Evolutionary conservation across 805 yeast species (phyloP).

Genomic region (Deakozyma indianensis): DNA sequence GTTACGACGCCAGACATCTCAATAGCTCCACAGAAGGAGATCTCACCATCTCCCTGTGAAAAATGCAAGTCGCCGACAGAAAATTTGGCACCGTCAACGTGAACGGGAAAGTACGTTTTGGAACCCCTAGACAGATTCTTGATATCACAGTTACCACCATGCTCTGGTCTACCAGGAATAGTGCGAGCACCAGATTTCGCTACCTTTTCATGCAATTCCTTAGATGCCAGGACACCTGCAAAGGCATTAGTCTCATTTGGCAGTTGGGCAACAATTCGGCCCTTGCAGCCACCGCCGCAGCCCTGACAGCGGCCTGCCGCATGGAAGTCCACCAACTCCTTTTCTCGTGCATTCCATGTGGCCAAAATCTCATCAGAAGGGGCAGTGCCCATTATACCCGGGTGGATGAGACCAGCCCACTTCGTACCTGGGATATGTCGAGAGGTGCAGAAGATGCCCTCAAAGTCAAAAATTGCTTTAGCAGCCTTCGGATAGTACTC

Average conservation of each 20-base stretch:
- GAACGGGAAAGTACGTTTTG: slow-evolving; percentile 32
- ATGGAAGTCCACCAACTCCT: slow-evolving; percentile 18
- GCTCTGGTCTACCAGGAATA: slow-evolving; percentile 38
- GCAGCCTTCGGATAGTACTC: slow-evolving; percentile 36
- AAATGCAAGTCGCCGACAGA: slow-evolving; percentile 37
- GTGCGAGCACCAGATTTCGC: slow-evolving; percentile 36
- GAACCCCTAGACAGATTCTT: slow-evolving; percentile 37
- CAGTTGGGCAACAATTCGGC: slow-evolving; percentile 27
- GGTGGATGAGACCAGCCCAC: slow-evolving; percentile 37
- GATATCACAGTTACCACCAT: slow-evolving; percentile 42
- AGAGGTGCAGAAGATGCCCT: slow-evolving; percentile 35
- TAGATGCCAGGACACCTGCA: slow-evolving; percentile 26
- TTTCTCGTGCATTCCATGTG: slow-evolving; percentile 33
- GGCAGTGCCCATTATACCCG: slow-evolving; percentile 37
- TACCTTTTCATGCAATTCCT: slow-evolving; percentile 18
- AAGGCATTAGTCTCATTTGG: slow-evolving; percentile 26
- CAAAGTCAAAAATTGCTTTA: slow-evolving; percentile 38
- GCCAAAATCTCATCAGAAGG: slow-evolving; percentile 30
- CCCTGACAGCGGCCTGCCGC: not conserved
- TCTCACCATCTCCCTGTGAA: slow-evolving; percentile 41
- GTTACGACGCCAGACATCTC: slow-evolving; percentile 38
- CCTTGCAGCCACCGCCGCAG: slow-evolving; percentile 4
- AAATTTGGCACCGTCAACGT: slow-evolving; percentile 33
- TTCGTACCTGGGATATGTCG: slow-evolving; percentile 36
- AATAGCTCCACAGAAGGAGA: slow-evolving; percentile 40